A percentile compares a stretch with the other conserved stretches of the same genome.
These are phyloP conservation scores for Leccinum aurantiacum DNA, from an alignment of 768 basidiomycete genomes.

Conservation along the genomic window DNA sequence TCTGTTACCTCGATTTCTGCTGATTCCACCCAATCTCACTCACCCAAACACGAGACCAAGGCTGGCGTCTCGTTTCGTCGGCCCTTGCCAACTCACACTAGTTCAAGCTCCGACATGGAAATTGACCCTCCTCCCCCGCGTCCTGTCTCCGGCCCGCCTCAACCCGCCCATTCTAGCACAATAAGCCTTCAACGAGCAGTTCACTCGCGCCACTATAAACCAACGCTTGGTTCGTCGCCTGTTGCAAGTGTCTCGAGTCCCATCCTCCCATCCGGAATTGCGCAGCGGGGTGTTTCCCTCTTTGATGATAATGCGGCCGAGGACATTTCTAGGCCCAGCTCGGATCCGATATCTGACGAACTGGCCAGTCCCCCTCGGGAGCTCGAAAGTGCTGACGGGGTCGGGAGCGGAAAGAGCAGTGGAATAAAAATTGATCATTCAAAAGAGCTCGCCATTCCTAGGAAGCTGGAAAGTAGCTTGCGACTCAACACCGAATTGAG, in stretches of 20 bases:
- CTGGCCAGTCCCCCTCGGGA: slow-evolving; percentile 15
- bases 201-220: slow-evolving; percentile 7
- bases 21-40: slow-evolving; percentile 21
- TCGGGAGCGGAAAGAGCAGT: slow-evolving; percentile 12
- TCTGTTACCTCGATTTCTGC: slow-evolving; percentile 33
- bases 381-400: slow-evolving; percentile 13
- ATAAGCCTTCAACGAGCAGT: background rate
- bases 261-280: slow-evolving; percentile 3
- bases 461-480: background rate
- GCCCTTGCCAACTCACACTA: slow-evolving; percentile 8
- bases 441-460: background rate
- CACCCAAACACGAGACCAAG: slow-evolving; percentile 7
- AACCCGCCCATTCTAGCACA: slow-evolving; percentile 3
- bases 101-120: slow-evolving; percentile 26
- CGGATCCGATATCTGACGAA: slow-evolving; percentile 17
- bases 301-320: slow-evolving; percentile 10
- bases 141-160: slow-evolving; percentile 21
- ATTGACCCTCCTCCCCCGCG: slow-evolving; percentile 22
- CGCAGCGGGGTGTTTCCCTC: background rate
- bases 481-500: slow-evolving; percentile 6
- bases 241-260: slow-evolving; percentile 24
- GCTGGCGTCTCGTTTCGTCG: slow-evolving; percentile 4
- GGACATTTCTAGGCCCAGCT: slow-evolving; percentile 12
- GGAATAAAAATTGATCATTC: slow-evolving; percentile 8
- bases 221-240: slow-evolving; percentile 13